A percentile compares a stretch with the other conserved stretches of the same genome.
Evolutionary conservation across 495 filamentous ascomycete genomes (phyloP).

Genomic region (Letharia lupina): DNA sequence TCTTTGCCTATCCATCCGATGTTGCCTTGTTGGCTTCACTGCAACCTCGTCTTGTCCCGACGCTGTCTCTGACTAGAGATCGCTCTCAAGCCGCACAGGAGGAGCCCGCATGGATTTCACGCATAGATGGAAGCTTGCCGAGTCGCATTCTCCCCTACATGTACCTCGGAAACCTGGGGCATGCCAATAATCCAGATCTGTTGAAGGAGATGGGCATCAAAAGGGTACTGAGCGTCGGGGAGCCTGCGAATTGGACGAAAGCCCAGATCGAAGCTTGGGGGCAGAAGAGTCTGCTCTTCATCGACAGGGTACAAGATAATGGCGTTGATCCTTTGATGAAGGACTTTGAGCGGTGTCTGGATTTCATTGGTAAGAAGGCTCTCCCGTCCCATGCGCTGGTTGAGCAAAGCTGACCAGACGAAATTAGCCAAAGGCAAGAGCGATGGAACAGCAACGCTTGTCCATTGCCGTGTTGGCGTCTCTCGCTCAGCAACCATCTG

Average conservation of each 20-base stretch:
- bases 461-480: slow-evolving; percentile 94
- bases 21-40: slow-evolving; percentile 68
- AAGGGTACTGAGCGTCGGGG: slow-evolving; percentile 89
- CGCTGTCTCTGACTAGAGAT: slow-evolving; percentile 20
- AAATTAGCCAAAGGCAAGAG: slow-evolving; percentile 60
- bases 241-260: slow-evolving; percentile 71
- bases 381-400: neutral
- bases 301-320: slow-evolving; percentile 88
- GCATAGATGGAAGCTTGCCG: slow-evolving; percentile 84
- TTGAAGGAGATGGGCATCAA: slow-evolving; percentile 71
- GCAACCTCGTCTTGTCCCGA: slow-evolving; percentile 60
- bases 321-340: slow-evolving; percentile 85
- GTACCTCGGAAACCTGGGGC: slow-evolving; percentile 86
- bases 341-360: slow-evolving; percentile 78
- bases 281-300: slow-evolving; percentile 61
- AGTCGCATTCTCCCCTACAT: slow-evolving; percentile 87
- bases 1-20: slow-evolving; percentile 91
- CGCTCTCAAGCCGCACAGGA: slow-evolving; percentile 27
- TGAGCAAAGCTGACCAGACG: neutral
- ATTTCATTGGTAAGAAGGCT: slow-evolving; percentile 73
- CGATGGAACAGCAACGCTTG: slow-evolving; percentile 76
- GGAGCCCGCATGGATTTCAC: slow-evolving; percentile 70
- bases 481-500: slow-evolving; percentile 94
- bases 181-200: slow-evolving; percentile 87
- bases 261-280: slow-evolving; percentile 61